phyloP scores from a whole-genome alignment of 78 protist species.

The Guillardia theta region DNA sequence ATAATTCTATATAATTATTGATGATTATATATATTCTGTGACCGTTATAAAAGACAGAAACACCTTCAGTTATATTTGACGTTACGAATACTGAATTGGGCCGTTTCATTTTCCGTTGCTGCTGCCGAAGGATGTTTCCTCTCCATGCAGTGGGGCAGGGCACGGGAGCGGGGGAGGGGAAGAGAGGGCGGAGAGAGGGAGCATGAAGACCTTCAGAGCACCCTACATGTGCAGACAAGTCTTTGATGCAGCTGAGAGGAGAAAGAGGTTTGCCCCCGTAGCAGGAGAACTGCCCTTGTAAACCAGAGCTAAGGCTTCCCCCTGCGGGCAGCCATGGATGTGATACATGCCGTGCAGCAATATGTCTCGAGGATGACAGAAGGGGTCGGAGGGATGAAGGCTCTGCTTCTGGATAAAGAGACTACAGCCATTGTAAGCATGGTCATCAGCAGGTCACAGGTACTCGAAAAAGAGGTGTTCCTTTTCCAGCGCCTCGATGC shows the following conservation, averaged over 20 bases:
- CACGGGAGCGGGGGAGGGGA: background rate
- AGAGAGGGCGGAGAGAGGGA: background rate
- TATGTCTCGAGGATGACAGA: constrained; percentile 74
- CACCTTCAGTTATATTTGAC: background rate
- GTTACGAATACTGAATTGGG: background rate
- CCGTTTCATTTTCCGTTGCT: background rate
- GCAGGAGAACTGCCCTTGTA: background rate
- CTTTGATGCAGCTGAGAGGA: background rate
- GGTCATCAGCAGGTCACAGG: constrained; percentile 80
- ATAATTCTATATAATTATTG: too few species aligned
- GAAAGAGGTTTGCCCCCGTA: background rate
- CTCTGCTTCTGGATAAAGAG: constrained; percentile 84
- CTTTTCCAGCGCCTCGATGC: constrained; percentile 80
- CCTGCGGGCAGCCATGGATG: constrained; percentile 54
- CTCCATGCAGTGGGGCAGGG: background rate
- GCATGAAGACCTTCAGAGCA: background rate
- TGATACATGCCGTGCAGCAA: constrained; percentile 66
- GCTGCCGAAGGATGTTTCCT: background rate
- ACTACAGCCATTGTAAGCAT: constrained; percentile 76
- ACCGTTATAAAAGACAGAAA: background rate
- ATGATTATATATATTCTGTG: background rate
- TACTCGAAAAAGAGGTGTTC: constrained; percentile 87
- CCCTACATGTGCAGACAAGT: background rate
- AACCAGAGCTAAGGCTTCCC: background rate
- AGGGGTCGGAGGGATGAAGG: constrained; percentile 81